Conservation (phyloP, 441 rosid species). For the Euphorbia schlechtendalii region DNA sequence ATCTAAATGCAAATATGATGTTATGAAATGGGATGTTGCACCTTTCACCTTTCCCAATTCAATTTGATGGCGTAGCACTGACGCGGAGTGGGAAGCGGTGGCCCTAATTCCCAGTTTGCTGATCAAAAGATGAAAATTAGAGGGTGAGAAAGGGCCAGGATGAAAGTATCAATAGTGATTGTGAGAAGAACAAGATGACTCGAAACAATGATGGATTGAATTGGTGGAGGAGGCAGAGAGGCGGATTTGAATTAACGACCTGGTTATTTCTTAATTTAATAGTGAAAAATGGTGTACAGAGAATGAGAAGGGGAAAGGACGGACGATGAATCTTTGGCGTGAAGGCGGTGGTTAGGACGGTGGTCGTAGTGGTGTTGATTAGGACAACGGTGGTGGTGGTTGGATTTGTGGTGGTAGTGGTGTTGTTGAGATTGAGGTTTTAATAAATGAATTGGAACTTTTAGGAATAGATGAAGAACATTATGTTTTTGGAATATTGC, state of each 20-base stretch:
- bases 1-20: too few species aligned
- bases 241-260: conserved; percentile 18
- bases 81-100: conserved; percentile 38
- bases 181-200: conserved; percentile 41
- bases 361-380: too few species aligned
- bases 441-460: too few species aligned
- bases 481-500: too few species aligned
- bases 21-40: too few species aligned
- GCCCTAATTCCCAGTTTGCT: conserved; percentile 38
- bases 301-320: conserved; percentile 52
- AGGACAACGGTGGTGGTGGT: too few species aligned
- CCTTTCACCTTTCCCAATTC: too few species aligned
- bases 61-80: conserved; percentile 64
- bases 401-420: too few species aligned
- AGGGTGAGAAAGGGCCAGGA: conserved; percentile 43
- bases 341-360: too few species aligned
- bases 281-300: conserved; percentile 37
- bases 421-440: too few species aligned
- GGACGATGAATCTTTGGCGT: too few species aligned
- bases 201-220: conserved; percentile 42
- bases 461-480: too few species aligned
- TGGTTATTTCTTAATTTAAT: background rate
- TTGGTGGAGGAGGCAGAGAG: conserved; percentile 31
- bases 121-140: conserved; percentile 36
- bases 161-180: conserved; percentile 36